Percentiles rank a stretch among this genome's conserved stretches.
Conservation (phyloP, 345 rosid species). For the Sonneratia caseolaris region DNA sequence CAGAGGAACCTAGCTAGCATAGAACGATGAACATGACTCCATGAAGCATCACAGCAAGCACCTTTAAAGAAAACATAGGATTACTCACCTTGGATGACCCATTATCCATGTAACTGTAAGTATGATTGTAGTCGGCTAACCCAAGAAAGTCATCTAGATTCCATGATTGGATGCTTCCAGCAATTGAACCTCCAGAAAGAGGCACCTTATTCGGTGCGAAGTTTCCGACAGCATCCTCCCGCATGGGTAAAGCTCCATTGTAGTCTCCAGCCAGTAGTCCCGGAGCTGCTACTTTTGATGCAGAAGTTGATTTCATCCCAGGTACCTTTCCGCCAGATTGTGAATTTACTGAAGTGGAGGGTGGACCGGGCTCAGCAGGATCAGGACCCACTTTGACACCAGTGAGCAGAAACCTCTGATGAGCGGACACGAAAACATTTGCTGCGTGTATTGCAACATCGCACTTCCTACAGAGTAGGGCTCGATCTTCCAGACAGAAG, state of each 20-base stretch:
- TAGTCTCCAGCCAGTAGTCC: slow-evolving; percentile 22
- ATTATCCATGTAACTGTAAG: slow-evolving; percentile 53
- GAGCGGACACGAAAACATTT: slow-evolving; percentile 64
- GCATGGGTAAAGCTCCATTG: slow-evolving; percentile 23
- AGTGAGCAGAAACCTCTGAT: slow-evolving; percentile 85
- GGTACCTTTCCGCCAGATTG: slow-evolving; percentile 32
- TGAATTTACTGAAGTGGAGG: slow-evolving; percentile 44
- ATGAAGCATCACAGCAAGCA: neutral
- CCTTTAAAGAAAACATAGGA: neutral
- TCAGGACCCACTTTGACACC: slow-evolving; percentile 91
- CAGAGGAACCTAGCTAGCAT: neutral
- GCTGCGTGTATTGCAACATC: slow-evolving; percentile 77
- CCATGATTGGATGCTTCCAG: slow-evolving; percentile 67
- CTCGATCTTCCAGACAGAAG: slow-evolving; percentile 94
- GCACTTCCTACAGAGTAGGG: slow-evolving; percentile 91
- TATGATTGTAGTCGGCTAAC: slow-evolving; percentile 50
- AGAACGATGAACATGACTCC: neutral
- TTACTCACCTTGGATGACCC: slow-evolving; percentile 72
- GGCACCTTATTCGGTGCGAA: slow-evolving; percentile 27
- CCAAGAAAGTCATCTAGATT: slow-evolving; percentile 71
- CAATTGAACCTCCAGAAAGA: slow-evolving; percentile 52
- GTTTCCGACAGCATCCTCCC: slow-evolving; percentile 22
- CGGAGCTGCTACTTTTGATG: slow-evolving; percentile 21
- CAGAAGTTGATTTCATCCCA: slow-evolving; percentile 27
- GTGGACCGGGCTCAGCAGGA: slow-evolving; percentile 38